These are phyloP conservation scores for Amyloporia xantha DNA, from an alignment of 768 basidiomycete genomes.

Conservation along the genomic window DNA sequence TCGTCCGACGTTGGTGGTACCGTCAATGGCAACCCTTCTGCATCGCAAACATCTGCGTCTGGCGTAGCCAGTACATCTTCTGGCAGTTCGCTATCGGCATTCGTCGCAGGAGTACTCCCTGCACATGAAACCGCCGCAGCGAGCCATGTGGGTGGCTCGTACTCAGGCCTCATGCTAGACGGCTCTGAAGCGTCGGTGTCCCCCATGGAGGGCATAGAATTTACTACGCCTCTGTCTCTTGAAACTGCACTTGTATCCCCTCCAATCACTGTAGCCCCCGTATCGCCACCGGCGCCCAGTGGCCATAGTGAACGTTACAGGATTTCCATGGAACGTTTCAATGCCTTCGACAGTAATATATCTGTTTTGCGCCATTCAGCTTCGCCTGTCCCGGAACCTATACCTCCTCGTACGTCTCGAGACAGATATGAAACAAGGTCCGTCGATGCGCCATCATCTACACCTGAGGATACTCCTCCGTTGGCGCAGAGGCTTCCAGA, in stretches of 20 bases:
- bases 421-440: too few species aligned
- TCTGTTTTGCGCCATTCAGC: slow-evolving; percentile 2
- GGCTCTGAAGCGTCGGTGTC: neutral
- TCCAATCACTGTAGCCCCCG: too few species aligned
- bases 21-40: neutral
- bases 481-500: too few species aligned
- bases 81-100: neutral
- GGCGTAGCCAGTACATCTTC: neutral
- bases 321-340: slow-evolving; percentile 4
- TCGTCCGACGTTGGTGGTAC: neutral
- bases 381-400: slow-evolving; percentile 2
- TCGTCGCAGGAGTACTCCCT: neutral
- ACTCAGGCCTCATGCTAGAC: neutral
- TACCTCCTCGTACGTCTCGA: neutral
- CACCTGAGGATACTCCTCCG: too few species aligned
- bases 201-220: neutral
- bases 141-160: neutral
- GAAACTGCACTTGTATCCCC: too few species aligned
- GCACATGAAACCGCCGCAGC: neutral
- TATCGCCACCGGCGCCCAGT: neutral
- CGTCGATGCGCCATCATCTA: too few species aligned
- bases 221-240: neutral
- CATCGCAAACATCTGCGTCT: neutral
- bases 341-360: slow-evolving; percentile 5
- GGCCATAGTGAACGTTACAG: neutral